Base-by-base conservation (phyloP, 768 basidiomycete genomes). In the Lactarius trivialis region DNA sequence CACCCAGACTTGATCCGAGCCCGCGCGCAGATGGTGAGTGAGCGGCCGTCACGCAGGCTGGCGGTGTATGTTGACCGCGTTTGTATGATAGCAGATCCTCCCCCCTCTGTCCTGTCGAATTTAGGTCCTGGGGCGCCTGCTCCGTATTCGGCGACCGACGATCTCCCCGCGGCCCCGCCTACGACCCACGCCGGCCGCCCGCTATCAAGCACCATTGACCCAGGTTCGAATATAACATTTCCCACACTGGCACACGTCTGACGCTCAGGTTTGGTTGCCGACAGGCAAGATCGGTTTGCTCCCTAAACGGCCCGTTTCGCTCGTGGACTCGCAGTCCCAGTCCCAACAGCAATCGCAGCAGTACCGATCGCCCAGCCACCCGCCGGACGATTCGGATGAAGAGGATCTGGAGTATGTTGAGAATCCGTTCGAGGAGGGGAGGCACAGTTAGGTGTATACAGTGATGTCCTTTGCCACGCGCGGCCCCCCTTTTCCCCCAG, bases 251-350 rank as follows among this genome's bases (percentile, higher is more conserved):
- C 24, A 12, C 14, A 11, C 15, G 12, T 7, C 45, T 56, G 26
- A 50, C 24, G 33, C 30, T 50, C 49, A 53, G 26, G 11, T 8
- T 45, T 21, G 15, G n/a, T n/a, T n/a, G n/a, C n/a, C n/a, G n/a
- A 8, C 57, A 66, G 65, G 58, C 55, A 71, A 70, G 48, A 56
- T 71, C 21, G 70, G 70, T 7, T 32, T 71, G 53, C 68, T 72
- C 34, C 70, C 70, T 8, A 71, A 71, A 58, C 67, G 69, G 15
- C 70, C 70, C 0, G 69, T 71, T 0, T 67, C 70, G 24, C 60
- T 71, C 24, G 56, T 67, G 19, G 55, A 56, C 52, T 11, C 58
- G 12, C 52, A 63, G 52, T 39, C 28, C 28, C 50, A 48, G 12
- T 48, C 45, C 5, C 45, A 24, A 21, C 43, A 45, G 45, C 39